phyloP scores from a whole-genome alignment of 139 green algal genomes.

The Diplosphaera chodatii region DNA sequence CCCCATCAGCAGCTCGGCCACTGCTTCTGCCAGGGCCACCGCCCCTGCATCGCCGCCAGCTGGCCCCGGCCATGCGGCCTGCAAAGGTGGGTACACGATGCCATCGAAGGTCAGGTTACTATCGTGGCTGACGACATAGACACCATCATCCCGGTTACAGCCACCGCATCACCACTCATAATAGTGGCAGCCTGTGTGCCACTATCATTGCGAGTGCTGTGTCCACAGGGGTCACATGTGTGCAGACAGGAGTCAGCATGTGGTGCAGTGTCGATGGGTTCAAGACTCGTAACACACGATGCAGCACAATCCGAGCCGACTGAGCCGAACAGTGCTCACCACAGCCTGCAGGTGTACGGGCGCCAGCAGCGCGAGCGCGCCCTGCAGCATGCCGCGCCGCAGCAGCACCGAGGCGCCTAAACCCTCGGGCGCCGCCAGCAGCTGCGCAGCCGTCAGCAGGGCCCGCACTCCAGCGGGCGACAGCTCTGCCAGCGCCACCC shows the following conservation, averaged over 20 bases:
- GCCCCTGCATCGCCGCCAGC: not conserved
- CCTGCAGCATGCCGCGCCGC: constrained; percentile 24
- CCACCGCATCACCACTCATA: too few species aligned
- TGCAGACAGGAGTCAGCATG: too few species aligned
- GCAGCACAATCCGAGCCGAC: too few species aligned
- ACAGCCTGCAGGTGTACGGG: constrained; percentile 34
- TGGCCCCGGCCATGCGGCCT: not conserved
- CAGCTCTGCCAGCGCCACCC: constrained; percentile 41
- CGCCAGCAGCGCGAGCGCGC: constrained; percentile 38
- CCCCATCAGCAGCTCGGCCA: not conserved
- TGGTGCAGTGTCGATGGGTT: too few species aligned
- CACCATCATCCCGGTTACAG: too few species aligned
- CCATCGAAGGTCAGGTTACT: too few species aligned
- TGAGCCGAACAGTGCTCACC: not conserved
- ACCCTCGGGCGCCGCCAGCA: constrained; percentile 25
- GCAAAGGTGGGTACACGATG: too few species aligned
- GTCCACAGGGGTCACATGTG: too few species aligned
- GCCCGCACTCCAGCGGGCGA: constrained; percentile 44
- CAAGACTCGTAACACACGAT: too few species aligned
- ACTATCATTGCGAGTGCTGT: too few species aligned
- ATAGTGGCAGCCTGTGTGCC: too few species aligned
- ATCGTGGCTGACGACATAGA: too few species aligned
- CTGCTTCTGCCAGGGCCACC: not conserved
- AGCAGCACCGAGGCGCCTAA: constrained; percentile 25
- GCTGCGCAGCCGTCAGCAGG: constrained; percentile 21